These are phyloP conservation scores for Mollisiaceae sp. DNA, from an alignment of 2,329 filamentous ascomycete species.

Conservation along the genomic window DNA sequence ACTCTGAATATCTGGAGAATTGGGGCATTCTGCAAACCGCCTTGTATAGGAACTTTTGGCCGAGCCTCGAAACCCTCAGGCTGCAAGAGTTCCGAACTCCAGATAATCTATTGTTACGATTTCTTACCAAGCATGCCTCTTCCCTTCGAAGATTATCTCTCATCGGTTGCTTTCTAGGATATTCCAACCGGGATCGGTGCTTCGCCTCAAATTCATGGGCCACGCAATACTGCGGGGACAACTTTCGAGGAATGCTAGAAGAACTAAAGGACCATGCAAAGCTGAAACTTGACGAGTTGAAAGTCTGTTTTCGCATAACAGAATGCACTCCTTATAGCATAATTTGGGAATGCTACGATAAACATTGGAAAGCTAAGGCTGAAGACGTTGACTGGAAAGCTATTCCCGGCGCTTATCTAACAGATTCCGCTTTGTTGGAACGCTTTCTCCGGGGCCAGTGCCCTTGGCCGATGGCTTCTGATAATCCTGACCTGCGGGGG, in stretches of 20 bases:
- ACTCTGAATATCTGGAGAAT: not conserved
- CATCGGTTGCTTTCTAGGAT: not conserved
- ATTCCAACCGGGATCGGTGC: not conserved
- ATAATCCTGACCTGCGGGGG: not conserved
- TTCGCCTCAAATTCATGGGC: not conserved
- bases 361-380: not conserved
- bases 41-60: not conserved
- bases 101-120: not conserved
- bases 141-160: conserved; percentile 1
- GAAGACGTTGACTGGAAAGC: not conserved
- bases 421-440: not conserved
- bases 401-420: not conserved
- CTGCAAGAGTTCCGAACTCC: not conserved
- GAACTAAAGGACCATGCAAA: not conserved
- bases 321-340: not conserved
- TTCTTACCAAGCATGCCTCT: not conserved
- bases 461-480: not conserved
- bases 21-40: not conserved
- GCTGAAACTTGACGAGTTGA: not conserved
- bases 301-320: not conserved
- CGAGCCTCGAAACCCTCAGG: not conserved
- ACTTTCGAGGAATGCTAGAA: not conserved
- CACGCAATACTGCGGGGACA: not conserved
- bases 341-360: not conserved
- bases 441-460: not conserved